Conservation (phyloP, 345 rosid genomes). For the Noccaea bulbosa region DNA sequence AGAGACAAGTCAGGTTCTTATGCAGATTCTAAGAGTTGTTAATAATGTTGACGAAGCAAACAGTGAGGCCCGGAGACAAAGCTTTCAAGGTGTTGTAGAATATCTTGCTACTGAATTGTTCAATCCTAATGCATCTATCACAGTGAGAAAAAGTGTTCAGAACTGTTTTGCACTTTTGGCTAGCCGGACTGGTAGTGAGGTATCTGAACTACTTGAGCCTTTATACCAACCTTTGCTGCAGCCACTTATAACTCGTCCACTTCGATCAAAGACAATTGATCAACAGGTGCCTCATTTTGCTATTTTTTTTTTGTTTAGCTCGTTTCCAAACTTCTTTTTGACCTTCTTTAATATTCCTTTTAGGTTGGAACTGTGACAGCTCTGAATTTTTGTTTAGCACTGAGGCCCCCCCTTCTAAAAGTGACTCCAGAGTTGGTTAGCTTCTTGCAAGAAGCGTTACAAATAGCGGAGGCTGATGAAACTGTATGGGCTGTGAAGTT, state of each 20-base stretch:
- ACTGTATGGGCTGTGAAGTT: conserved; percentile 84
- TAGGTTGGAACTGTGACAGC: conserved; percentile 98
- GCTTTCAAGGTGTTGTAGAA: conserved; percentile 92
- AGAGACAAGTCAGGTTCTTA: conserved; percentile 96
- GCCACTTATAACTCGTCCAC: conserved; percentile 85
- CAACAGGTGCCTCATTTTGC: conserved; percentile 70
- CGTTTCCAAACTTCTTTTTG: conserved; percentile 15
- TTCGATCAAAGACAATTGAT: conserved; percentile 89
- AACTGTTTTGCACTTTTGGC: conserved; percentile 95
- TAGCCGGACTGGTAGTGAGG: conserved; percentile 96
- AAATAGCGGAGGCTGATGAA: conserved; percentile 99
- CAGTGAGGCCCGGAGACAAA: conserved; percentile 82
- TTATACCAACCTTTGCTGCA: conserved; percentile 88
- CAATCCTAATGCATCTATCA: conserved; percentile 80
- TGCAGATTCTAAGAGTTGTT: conserved; percentile 94
- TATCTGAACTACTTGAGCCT: conserved; percentile 93
- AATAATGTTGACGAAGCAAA: conserved; percentile 94
- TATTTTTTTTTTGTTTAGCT: conserved; percentile 25
- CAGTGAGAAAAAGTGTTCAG: conserved; percentile 93
- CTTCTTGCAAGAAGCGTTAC: conserved; percentile 97
- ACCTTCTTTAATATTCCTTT: conserved; percentile 43
- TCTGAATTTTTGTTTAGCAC: conserved; percentile 89
- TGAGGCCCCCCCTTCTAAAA: conserved; percentile 98
- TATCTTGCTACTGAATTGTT: conserved; percentile 92
- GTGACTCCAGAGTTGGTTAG: conserved; percentile 88